Base-by-base conservation (phyloP, 257 asterid genomes). In the Solanum verrucosum region DNA sequence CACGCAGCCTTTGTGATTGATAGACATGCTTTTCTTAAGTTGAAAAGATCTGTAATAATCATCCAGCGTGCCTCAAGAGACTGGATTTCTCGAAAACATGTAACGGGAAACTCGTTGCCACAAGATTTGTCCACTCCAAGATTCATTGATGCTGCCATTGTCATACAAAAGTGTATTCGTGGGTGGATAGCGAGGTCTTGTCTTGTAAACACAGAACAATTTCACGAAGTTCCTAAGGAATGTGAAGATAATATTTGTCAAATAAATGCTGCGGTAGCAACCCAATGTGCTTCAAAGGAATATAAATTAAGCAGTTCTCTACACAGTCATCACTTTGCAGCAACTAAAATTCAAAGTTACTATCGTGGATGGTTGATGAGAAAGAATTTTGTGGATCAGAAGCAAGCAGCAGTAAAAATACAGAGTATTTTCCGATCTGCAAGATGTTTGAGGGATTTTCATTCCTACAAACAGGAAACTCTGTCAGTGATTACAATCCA, bases 301-400 rank as follows among this genome's bases (percentile, higher is more conserved):
- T 93, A 91, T 86, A 44, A 40, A 73, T 52, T 83, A 83, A 63
- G 74, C 74, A 92, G 88, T 88, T 84, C 89, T 86, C 84, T 89
- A 78, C 91, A 37, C 25, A 63, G 81, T 87, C 93, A 91, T 88
- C 92, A 92, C 88, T 79, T 29, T 60, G 98, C 99, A 85, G 98
- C 97, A 63, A 91, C 92, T 84, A 93, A 91, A 88, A 96, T 97
- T 86, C 99, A 96, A 92, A 92, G 98, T 56, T 89, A 91, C 87
- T 91, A 84, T 87, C 98, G 94, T 75, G 93, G 98, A 85, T 92
- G 94, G 94, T 81, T 89, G 87, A 89, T 88, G 91, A 92, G 93
- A 90, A 91, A 90, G 90, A 52, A 56, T 42, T 92, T 93, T 87
- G 85, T 88, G 72, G 86, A 82, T 90, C 87, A 92, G 91, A 95